Percentiles rank a stretch among this genome's conserved stretches.
These are phyloP conservation scores for Sphenostylis stenocarpa DNA, from an alignment of 306 rosid genomes.

Conservation along the genomic window DNA sequence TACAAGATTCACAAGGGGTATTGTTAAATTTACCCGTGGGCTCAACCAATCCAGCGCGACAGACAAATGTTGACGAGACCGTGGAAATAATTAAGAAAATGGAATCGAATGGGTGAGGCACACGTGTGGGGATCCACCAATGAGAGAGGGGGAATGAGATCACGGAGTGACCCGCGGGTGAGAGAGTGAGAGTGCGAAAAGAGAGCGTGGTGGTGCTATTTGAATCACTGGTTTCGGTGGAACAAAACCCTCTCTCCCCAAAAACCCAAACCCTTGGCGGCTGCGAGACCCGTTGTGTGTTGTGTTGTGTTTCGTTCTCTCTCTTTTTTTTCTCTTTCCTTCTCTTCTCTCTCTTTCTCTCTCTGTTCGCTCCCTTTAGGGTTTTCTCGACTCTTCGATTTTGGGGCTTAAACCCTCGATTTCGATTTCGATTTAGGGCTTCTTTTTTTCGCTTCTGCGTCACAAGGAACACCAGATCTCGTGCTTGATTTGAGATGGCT, in stretches of 20 bases:
- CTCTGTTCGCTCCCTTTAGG: slow-evolving; percentile 33
- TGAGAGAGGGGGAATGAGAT: neutral
- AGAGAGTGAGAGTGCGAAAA: neutral
- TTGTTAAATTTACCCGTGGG: neutral
- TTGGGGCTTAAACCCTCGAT: slow-evolving; percentile 42
- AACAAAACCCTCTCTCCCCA: slow-evolving; percentile 81
- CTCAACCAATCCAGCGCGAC: neutral
- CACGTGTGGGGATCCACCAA: slow-evolving; percentile 44
- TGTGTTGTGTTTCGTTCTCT: neutral
- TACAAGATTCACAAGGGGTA: slow-evolving; percentile 23
- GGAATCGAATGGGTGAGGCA: rapidly evolving
- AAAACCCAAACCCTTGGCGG: slow-evolving; percentile 99
- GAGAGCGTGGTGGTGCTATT: slow-evolving; percentile 84
- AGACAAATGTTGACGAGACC: slow-evolving; percentile 33
- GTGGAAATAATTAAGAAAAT: rapidly evolving
- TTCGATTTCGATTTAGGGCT: slow-evolving; percentile 39
- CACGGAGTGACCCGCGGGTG: slow-evolving; percentile 60
- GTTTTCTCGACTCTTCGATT: slow-evolving; percentile 44
- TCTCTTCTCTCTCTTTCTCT: neutral
- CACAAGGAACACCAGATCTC: slow-evolving; percentile 48
- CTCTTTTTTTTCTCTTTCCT: neutral
- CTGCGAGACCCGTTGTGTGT: slow-evolving; percentile 66
- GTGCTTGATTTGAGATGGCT: slow-evolving; percentile 59
- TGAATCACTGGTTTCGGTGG: slow-evolving; percentile 91
- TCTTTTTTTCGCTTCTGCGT: neutral